Evolutionary conservation across 1,284 basidiomycete genomes (phyloP).

Genomic region (Cryptococcus sp.): DNA sequence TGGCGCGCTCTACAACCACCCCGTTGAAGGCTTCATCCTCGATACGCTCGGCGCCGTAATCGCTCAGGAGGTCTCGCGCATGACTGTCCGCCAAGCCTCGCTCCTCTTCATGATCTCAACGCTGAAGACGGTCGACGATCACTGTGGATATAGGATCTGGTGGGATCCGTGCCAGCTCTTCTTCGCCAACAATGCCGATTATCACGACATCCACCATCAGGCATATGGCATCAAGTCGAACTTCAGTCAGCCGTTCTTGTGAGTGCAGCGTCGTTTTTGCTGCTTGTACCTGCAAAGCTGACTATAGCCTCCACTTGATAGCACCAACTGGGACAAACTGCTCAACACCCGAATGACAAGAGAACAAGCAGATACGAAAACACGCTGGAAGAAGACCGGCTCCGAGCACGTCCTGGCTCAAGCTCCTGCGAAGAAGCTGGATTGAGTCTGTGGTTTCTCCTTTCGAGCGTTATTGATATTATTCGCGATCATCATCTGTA

Average conservation of each 20-base stretch:
- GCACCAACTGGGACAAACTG: slow-evolving; percentile 53
- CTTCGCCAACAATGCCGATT: slow-evolving; percentile 92
- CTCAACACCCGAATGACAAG: slow-evolving; percentile 53
- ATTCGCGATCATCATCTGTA: too few species aligned
- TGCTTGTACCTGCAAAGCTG: background rate
- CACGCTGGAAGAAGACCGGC: slow-evolving; percentile 25
- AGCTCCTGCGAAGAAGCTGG: slow-evolving; percentile 18
- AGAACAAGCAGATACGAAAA: slow-evolving; percentile 41
- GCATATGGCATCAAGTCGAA: slow-evolving; percentile 92
- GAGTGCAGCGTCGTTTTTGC: slow-evolving; percentile 21
- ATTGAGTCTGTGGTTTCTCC: slow-evolving; percentile 4
- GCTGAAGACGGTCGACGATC: slow-evolving; percentile 95
- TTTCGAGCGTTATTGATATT: background rate
- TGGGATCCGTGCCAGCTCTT: slow-evolving; percentile 87
- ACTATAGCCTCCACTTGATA: slow-evolving; percentile 14
- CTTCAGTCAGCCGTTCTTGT: slow-evolving; percentile 90
- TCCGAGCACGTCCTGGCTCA: slow-evolving; percentile 13
- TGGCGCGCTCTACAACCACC: slow-evolving; percentile 97
- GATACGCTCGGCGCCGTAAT: slow-evolving; percentile 81
- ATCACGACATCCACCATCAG: slow-evolving; percentile 98
- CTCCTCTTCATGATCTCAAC: slow-evolving; percentile 82
- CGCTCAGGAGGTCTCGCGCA: slow-evolving; percentile 68
- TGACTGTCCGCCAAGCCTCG: slow-evolving; percentile 82
- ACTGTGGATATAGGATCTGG: slow-evolving; percentile 88
- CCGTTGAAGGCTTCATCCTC: slow-evolving; percentile 88